phyloP scores from a whole-genome alignment of 176 grass and related monocot species.

The Phyllostachys edulis region DNA sequence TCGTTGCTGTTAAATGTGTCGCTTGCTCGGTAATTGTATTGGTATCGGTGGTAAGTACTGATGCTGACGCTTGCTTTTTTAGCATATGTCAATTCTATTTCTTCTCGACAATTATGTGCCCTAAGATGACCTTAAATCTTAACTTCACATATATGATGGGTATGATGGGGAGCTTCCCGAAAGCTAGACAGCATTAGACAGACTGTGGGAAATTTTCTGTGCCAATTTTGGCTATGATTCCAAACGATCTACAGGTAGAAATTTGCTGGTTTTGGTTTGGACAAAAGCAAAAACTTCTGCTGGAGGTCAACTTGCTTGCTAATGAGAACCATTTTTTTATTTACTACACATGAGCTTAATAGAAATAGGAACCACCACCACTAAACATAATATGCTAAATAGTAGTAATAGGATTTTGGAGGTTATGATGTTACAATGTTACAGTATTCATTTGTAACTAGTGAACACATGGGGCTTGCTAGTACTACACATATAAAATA shows the following conservation, averaged over 20 bases:
- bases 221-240: not conserved
- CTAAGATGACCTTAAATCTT: not conserved
- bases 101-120: not conserved
- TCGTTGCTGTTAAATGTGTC: not conserved
- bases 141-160: not conserved
- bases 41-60: not conserved
- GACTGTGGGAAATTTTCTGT: not conserved
- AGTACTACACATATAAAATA: constrained; percentile 3
- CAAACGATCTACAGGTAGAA: not conserved
- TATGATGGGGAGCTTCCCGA: not conserved
- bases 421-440: not conserved
- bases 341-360: not conserved
- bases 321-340: not conserved
- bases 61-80: constrained; percentile 22
- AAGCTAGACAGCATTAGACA: not conserved
- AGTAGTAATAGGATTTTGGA: not conserved
- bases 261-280: not conserved
- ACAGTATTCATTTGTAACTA: not conserved
- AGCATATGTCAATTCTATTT: not conserved
- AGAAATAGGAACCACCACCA: not conserved
- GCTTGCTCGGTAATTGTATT: not conserved
- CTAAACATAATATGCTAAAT: not conserved
- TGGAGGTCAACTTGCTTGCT: not conserved
- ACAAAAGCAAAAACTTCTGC: not conserved
- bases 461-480: not conserved